phyloP scores from a whole-genome alignment of 2,329 filamentous ascomycete genomes.

The Hymenoscyphus fructigenus region DNA sequence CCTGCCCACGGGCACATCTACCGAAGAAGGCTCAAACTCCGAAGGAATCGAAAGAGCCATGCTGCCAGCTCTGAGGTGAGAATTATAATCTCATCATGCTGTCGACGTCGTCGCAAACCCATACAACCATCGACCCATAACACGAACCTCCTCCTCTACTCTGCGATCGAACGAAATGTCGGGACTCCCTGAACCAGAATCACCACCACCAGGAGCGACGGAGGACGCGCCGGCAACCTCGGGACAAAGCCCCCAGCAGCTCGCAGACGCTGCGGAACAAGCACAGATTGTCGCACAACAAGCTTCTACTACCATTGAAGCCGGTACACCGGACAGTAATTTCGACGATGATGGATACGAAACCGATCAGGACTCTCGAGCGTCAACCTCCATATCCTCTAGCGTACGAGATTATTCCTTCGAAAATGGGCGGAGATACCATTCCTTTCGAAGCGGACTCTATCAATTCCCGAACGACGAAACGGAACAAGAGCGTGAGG shows the following conservation, averaged over 20 bases:
- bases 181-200: neutral
- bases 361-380: conserved; percentile 12
- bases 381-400: conserved; percentile 21
- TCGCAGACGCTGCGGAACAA: neutral
- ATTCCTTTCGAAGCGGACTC: conserved; percentile 50
- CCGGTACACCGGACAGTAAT: neutral
- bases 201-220: neutral
- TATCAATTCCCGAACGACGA: conserved; percentile 61
- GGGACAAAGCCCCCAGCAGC: no score
- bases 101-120: neutral
- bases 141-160: neutral
- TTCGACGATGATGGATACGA: conserved; percentile 10
- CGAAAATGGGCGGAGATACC: conserved; percentile 59
- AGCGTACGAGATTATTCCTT: conserved; percentile 49
- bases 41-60: neutral
- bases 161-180: neutral
- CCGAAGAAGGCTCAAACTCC: neutral
- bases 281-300: conserved; percentile 12
- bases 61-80: neutral
- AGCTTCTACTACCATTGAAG: conserved; percentile 13
- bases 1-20: neutral
- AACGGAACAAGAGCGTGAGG: conserved; percentile 55
- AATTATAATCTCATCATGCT: neutral
- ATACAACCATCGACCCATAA: neutral
- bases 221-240: neutral